Evolutionary conservation across 129 eudicot species (phyloP).

Genomic region (Dittrichia graveolens): DNA sequence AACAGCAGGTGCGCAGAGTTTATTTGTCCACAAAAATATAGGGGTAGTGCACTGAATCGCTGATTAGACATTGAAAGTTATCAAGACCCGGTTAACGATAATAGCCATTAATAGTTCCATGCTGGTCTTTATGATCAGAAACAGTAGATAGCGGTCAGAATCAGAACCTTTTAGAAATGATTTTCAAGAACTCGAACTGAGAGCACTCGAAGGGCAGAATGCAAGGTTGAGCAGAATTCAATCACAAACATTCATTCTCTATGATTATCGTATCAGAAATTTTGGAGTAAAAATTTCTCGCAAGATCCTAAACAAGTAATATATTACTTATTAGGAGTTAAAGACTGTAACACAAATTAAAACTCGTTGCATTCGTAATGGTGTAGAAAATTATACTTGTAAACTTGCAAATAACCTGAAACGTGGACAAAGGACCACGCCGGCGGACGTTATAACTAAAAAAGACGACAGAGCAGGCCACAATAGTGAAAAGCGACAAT

Average conservation of each 20-base stretch:
- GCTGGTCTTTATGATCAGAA: not conserved
- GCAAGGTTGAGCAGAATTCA: slow-evolving; percentile 6
- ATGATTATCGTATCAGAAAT: not conserved
- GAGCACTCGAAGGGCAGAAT: not conserved
- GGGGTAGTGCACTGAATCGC: not conserved
- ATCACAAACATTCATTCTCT: not conserved
- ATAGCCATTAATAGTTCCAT: slow-evolving; percentile 1
- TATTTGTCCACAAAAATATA: slow-evolving; percentile 1
- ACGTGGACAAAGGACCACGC: slow-evolving; percentile 19
- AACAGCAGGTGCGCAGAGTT: not conserved
- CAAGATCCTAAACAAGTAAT: slow-evolving; percentile 14
- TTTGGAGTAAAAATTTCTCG: not conserved
- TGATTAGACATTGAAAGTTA: not conserved
- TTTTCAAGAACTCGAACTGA: not conserved
- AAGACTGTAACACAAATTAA: not conserved
- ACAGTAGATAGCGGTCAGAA: not conserved
- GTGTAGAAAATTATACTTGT: slow-evolving; percentile 14
- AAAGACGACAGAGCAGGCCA: not conserved
- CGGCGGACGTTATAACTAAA: not conserved
- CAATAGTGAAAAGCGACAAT: not conserved
- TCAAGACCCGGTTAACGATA: not conserved
- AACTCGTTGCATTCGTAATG: not conserved
- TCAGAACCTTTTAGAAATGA: not conserved
- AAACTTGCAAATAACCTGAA: slow-evolving; percentile 19
- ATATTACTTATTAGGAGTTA: not conserved